Base-by-base conservation (phyloP, 192 early-diverging fungal species). In the Coemansia sp. region DNA sequence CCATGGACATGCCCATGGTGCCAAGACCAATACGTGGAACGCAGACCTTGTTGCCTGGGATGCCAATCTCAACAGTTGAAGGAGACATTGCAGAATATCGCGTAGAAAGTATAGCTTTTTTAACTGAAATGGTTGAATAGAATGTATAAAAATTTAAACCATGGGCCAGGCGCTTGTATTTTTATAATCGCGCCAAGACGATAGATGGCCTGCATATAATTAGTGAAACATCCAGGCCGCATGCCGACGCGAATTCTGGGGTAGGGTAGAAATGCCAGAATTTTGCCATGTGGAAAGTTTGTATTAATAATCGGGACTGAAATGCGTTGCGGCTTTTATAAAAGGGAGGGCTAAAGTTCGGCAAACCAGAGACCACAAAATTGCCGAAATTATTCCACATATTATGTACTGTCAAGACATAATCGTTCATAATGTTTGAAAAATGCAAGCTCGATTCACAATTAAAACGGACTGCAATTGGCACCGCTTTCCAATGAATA, bases 11-110 rank as follows among this genome's bases (percentile, higher is more conserved):
- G 3, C 78, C 57, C 58, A 69, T 57, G 51, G 62, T 50, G 5
- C 70, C 75, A 15, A 78, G 56, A 0, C 75, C 75, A 57, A 78
- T 72, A 38, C 75, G 75, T 2, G 75, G 70, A 2, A 72, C 60
- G 10, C 27, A 24, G 5, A 58, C 38, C 51, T 72, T 69, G 63
- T 72, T 58, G 3, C 70, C 70, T 3, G 70, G 66, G 32, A 60
- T 52, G 54, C 75, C 75, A 39, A 72, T 29, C 10, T 78, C 63
- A 27, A 72, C 45, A 2, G 45, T 48, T 15, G 12, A n/a, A 17
- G 2, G 17, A 19, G 45, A 48, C 17, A 15, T 48, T 17, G 17
- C 17, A 6, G 45, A 48, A 48, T 48, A 17, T 48, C 2, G 2
- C 2, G 14, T n/a, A 17, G 5, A 48, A 17, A 48, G 6, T 12